Evolutionary conservation across 2,329 filamentous ascomycete species (phyloP).

Genomic region (Talaromyces sp.): DNA sequence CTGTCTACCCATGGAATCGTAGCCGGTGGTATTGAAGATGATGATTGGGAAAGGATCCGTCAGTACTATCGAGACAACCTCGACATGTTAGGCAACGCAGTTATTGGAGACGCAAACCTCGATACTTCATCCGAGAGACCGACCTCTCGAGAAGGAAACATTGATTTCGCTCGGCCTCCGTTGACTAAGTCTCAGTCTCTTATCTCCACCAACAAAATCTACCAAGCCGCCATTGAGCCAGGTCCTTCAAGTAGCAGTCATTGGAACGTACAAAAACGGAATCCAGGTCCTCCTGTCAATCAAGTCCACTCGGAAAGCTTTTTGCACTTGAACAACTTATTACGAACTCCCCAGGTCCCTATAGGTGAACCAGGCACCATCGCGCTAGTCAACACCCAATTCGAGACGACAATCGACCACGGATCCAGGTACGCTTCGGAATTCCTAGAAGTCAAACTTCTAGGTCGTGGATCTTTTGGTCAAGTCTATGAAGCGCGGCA

Average conservation of each 20-base stretch:
- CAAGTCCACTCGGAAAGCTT: slow-evolving; percentile 25
- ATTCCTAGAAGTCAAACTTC: slow-evolving; percentile 52
- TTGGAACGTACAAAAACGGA: slow-evolving; percentile 23
- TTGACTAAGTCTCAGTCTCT: slow-evolving; percentile 9
- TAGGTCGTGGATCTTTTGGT: slow-evolving; percentile 65
- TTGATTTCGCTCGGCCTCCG: slow-evolving; percentile 23
- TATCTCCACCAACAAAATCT: slow-evolving; percentile 21
- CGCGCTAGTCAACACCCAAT: slow-evolving; percentile 29
- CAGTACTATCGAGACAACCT: slow-evolving; percentile 45
- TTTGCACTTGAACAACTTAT: slow-evolving; percentile 24
- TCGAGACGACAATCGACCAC: slow-evolving; percentile 24
- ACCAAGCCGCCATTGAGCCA: slow-evolving; percentile 16
- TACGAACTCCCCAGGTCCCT: slow-evolving; percentile 25
- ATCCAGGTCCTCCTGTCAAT: slow-evolving; percentile 21
- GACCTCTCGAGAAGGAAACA: slow-evolving; percentile 23
- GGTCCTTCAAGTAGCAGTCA: slow-evolving; percentile 11
- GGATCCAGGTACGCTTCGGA: slow-evolving; percentile 49
- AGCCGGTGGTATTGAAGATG: slow-evolving; percentile 38
- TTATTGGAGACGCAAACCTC: slow-evolving; percentile 35
- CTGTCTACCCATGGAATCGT: slow-evolving; percentile 42
- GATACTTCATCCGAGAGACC: slow-evolving; percentile 23
- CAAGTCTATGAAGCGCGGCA: slow-evolving; percentile 61
- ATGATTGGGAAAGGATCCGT: slow-evolving; percentile 35
- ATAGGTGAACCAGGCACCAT: slow-evolving; percentile 32
- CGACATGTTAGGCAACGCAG: slow-evolving; percentile 38